Percentiles rank a stretch among this genome's conserved stretches.
Evolutionary conservation across 495 filamentous ascomycete genomes (phyloP).

Genomic region (Talaromyces liani): DNA sequence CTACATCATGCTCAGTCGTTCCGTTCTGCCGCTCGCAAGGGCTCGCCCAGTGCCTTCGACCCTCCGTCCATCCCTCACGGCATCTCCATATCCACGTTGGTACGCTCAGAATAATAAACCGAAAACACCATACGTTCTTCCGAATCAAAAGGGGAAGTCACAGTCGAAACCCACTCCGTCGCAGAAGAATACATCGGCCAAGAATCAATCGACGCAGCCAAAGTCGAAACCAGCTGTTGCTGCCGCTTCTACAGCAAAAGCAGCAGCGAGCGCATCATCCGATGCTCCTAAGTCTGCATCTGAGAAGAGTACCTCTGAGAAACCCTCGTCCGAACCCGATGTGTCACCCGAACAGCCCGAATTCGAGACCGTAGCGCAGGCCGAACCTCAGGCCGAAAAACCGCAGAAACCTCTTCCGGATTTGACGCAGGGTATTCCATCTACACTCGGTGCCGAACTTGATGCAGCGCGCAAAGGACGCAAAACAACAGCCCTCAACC

Average conservation of each 20-base stretch:
- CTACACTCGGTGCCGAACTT: constrained; percentile 66
- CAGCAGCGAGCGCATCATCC: not conserved
- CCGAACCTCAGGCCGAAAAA: constrained; percentile 17
- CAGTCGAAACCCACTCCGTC: constrained; percentile 12
- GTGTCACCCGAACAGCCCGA: constrained; percentile 18
- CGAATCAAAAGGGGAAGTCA: constrained; percentile 20
- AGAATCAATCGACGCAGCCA: not conserved
- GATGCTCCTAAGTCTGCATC: not conserved
- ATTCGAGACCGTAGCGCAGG: constrained; percentile 19
- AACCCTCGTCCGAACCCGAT: constrained; percentile 2
- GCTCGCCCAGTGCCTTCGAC: constrained; percentile 32
- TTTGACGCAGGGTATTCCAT: constrained; percentile 85
- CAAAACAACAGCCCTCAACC: constrained; percentile 38
- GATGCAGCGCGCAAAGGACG: constrained; percentile 47
- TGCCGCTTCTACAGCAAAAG: not conserved
- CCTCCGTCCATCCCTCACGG: constrained; percentile 24
- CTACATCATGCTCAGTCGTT: constrained; percentile 38
- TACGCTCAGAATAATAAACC: constrained; percentile 43
- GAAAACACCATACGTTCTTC: constrained; percentile 38
- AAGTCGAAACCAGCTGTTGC: not conserved
- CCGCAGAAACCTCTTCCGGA: constrained; percentile 62
- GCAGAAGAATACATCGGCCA: constrained; percentile 1
- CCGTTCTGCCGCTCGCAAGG: constrained; percentile 39
- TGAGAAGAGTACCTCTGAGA: not conserved
- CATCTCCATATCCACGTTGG: constrained; percentile 22